phyloP scores from a whole-genome alignment of 2,329 filamentous ascomycete genomes.

The Pseudocercospora musae region DNA sequence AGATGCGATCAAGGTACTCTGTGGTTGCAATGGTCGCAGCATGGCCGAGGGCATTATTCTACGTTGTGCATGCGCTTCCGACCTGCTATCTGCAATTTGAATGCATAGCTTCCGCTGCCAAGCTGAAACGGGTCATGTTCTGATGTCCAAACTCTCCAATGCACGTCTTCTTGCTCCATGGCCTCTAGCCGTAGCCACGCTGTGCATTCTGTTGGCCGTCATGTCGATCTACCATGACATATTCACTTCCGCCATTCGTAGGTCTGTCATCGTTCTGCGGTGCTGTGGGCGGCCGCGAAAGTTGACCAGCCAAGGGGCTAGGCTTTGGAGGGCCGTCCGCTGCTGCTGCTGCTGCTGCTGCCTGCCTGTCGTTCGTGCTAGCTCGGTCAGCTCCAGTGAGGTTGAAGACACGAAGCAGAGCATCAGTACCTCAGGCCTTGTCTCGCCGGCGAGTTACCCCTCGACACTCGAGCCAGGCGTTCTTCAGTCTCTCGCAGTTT shows the following conservation, averaged over 20 bases:
- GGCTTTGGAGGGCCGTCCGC: conserved; percentile 16
- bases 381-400: conserved; percentile 15
- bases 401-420: conserved; percentile 1
- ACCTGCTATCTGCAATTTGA: not conserved
- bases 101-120: not conserved
- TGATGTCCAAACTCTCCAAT: conserved; percentile 8
- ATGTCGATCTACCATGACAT: conserved; percentile 34
- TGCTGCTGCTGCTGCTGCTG: conserved; percentile 15
- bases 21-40: not conserved
- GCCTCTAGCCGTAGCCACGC: conserved; percentile 21
- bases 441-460: conserved; percentile 28
- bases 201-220: conserved; percentile 17
- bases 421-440: not conserved
- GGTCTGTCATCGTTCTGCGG: conserved; percentile 27
- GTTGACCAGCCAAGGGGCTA: conserved; percentile 27
- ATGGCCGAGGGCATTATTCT: not conserved
- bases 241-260: conserved; percentile 27
- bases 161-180: not conserved
- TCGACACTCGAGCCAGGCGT: conserved; percentile 53
- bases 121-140: not conserved
- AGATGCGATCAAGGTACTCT: too few relatives aligned
- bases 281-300: conserved; percentile 24
- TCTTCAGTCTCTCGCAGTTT: conserved; percentile 82
- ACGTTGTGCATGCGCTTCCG: not conserved
- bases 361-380: conserved; percentile 4